These are phyloP conservation scores for Cardiospermum halicacabum DNA, from an alignment of 345 rosid genomes.

Conservation along the genomic window DNA sequence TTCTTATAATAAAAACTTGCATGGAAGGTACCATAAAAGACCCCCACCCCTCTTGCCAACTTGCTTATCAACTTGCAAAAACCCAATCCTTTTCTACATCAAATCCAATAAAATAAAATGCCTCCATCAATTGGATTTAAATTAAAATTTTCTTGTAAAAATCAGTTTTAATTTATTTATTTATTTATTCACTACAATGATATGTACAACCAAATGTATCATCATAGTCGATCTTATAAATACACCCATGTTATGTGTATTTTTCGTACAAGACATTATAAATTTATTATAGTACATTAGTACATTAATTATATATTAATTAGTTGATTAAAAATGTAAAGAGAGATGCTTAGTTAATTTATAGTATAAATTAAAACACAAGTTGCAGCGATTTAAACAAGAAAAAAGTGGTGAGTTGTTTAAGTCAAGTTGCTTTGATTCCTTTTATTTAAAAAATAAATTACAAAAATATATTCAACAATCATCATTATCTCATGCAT, in stretches of 20 bases:
- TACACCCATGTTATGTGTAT: background rate
- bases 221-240: background rate
- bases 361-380: too few species aligned
- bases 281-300: background rate
- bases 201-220: too few species aligned
- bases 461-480: background rate
- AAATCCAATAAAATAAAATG: conserved; percentile 10
- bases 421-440: conserved; percentile 11
- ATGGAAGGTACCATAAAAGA: conserved; percentile 24
- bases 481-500: background rate
- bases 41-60: conserved; percentile 32
- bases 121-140: background rate
- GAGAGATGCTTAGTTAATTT: too few species aligned
- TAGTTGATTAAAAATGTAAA: too few species aligned
- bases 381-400: conserved; percentile 9
- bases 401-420: conserved; percentile 2
- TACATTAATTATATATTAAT: too few species aligned
- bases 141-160: background rate
- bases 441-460: background rate
- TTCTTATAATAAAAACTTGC: too few species aligned
- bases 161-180: too few species aligned
- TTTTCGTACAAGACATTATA: background rate
- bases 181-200: too few species aligned
- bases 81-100: conserved; percentile 17
- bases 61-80: conserved; percentile 48